Evolutionary conservation across 495 filamentous ascomycete species (phyloP), one percentile per base, ranked within the genome.

Genomic region (Penicillium dipodomyicola): DNA sequence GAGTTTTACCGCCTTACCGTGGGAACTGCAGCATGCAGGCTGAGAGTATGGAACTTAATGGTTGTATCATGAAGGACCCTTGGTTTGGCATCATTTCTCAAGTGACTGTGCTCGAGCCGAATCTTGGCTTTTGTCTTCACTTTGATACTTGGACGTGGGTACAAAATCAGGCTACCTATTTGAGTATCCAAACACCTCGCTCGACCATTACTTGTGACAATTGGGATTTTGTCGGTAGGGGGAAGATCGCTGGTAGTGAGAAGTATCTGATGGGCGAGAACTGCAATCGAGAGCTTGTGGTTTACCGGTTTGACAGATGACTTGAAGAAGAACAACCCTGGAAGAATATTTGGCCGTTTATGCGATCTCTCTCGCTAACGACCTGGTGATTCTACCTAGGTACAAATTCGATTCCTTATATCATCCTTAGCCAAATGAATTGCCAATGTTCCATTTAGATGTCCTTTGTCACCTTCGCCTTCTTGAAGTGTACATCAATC

Each of bases 251-350:
- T 44, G 86, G 85, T 0, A 82, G 84, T 58, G 86, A 89, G 64
- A 64, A 80, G 27, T 88, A 84, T 76, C 43, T 88, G 17, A 60
- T 88, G 11, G 85, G 86, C 5, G 82, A 87, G 67, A 84, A 84
- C 59, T 53, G 63, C 2, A 64, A 68, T 10, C 73, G 80, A 32
- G 75, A 77, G 47, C 66, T 88, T 43, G 80, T 83, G 0, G 64
- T 88, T 52, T 70, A 82, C 57, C 58, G 79, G 46, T 88, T 88
- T 52, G 73, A 77, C 62, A 63, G 65, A 54, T 74, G 43, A 65
- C 50, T 23, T 5, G 22, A 15, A 43, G 17, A 17, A 20, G 41
- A 14, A 33, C 20, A 43, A n/a, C n/a, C n/a, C n/a, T n/a, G n/a
- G n/a, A n/a, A 20, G 19, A 22, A 10, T 1, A 42, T 14, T 5